Percentiles rank a stretch among this genome's conserved stretches.
These are phyloP conservation scores for Arachis hypogaea DNA, from an alignment of 306 rosid genomes.

Conservation along the genomic window DNA sequence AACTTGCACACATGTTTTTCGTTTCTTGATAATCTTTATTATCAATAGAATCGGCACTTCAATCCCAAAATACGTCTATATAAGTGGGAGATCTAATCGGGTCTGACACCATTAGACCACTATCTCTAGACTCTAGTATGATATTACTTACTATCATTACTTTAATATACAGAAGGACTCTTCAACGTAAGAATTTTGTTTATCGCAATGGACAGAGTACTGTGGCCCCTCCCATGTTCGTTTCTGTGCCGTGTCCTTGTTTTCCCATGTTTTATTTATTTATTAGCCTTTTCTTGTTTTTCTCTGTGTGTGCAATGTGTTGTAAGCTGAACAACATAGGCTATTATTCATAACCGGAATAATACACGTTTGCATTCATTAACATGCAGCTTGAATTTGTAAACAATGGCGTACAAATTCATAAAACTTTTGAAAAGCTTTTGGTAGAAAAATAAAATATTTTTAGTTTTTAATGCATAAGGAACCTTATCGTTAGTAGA, in stretches of 20 bases:
- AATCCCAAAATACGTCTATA: too few species aligned
- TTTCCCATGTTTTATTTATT: not conserved
- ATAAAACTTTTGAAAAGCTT: too few species aligned
- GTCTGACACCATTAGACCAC: too few species aligned
- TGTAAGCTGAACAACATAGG: slow-evolving; percentile 16
- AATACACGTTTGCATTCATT: not conserved
- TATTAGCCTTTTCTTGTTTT: not conserved
- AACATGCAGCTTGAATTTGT: not conserved
- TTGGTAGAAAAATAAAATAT: too few species aligned
- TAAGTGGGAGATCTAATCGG: too few species aligned
- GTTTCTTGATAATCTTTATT: too few species aligned
- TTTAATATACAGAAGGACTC: slow-evolving; percentile 57
- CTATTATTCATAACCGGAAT: not conserved
- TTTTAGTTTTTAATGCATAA: too few species aligned
- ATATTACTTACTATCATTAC: not conserved
- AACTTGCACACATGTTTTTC: slow-evolving; percentile 1
- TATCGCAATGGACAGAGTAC: slow-evolving; percentile 24
- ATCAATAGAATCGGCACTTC: too few species aligned
- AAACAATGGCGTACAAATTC: not conserved
- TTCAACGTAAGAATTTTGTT: slow-evolving; percentile 37
- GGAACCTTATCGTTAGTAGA: too few species aligned
- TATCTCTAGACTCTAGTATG: slow-evolving; percentile 28
- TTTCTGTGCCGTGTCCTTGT: slow-evolving; percentile 12
- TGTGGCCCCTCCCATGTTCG: slow-evolving; percentile 40
- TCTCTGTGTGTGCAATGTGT: not conserved